Percentiles rank a stretch among this genome's conserved stretches.
phyloP scores from a whole-genome alignment of 2,329 filamentous ascomycete genomes.

The Xylaria sp. region DNA sequence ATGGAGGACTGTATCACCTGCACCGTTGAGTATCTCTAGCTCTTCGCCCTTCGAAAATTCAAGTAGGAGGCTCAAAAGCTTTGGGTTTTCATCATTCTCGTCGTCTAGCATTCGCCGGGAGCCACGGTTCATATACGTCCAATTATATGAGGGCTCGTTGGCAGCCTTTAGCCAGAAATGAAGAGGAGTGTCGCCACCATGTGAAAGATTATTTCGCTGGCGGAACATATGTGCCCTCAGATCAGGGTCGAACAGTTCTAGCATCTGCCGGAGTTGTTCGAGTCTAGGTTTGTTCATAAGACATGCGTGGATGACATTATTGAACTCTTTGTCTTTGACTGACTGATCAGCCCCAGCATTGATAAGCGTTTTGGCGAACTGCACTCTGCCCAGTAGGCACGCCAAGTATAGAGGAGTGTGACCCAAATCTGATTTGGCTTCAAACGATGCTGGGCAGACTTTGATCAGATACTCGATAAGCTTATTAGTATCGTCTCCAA shows the following conservation, averaged over 20 bases:
- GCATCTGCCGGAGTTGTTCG: constrained; percentile 57
- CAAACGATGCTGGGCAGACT: constrained; percentile 69
- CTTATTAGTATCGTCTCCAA: constrained; percentile 56
- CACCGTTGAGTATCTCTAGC: constrained; percentile 69
- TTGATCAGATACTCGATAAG: constrained; percentile 75
- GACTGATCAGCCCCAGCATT: constrained; percentile 76
- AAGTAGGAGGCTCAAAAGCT: constrained; percentile 62
- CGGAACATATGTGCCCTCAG: constrained; percentile 68
- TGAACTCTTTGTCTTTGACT: constrained; percentile 66
- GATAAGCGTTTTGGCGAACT: constrained; percentile 71
- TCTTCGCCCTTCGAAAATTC: constrained; percentile 67
- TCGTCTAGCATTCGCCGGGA: constrained; percentile 33
- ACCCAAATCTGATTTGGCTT: constrained; percentile 68
- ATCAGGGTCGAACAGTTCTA: constrained; percentile 68
- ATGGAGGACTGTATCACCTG: constrained; percentile 74
- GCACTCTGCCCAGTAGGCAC: constrained; percentile 64
- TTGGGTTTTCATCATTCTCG: constrained; percentile 48
- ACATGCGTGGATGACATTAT: constrained; percentile 76
- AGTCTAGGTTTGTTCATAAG: constrained; percentile 50
- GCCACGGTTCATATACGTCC: neutral
- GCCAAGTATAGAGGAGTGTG: constrained; percentile 77
- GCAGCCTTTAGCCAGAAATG: constrained; percentile 64
- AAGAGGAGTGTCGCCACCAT: constrained; percentile 71
- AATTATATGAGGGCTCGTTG: constrained; percentile 30
- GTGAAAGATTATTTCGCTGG: constrained; percentile 64